Evolutionary conservation across 805 yeast genomes (phyloP).

Genomic region (Saccharomycopsis capsularis): DNA sequence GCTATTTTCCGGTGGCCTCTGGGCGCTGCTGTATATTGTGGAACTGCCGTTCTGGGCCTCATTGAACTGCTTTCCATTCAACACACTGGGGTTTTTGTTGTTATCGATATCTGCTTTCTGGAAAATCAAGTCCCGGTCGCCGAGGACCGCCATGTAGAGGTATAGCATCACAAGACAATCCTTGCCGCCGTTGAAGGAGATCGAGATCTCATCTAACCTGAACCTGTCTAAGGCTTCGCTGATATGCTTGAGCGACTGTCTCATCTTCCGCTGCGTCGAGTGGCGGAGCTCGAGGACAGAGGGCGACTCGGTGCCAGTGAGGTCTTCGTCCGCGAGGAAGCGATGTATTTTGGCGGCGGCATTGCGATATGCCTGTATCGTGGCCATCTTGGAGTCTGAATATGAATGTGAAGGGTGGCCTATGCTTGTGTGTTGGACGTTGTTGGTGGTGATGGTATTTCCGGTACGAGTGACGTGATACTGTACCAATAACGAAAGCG

Average conservation of each 20-base stretch:
- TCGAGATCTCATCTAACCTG: slow-evolving; percentile 47
- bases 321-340: slow-evolving; percentile 6
- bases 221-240: slow-evolving; percentile 20
- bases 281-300: slow-evolving; percentile 1
- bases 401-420: too few relatives aligned
- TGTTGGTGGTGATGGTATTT: too few relatives aligned
- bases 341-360: slow-evolving; percentile 2
- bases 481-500: too few relatives aligned
- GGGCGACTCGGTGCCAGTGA: slow-evolving; percentile 4
- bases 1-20: slow-evolving; percentile 23
- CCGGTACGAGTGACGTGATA: too few relatives aligned
- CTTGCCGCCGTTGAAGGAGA: slow-evolving; percentile 94
- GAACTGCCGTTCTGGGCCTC: neutral
- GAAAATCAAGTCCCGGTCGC: slow-evolving; percentile 23
- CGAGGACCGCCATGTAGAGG: slow-evolving; percentile 54
- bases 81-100: too few relatives aligned
- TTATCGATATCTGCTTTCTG: slow-evolving; percentile 14
- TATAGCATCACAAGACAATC: slow-evolving; percentile 89
- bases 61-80: slow-evolving; percentile 11
- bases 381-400: too few relatives aligned
- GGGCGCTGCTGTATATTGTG: slow-evolving; percentile 25
- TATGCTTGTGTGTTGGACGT: too few relatives aligned
- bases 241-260: slow-evolving; percentile 11
- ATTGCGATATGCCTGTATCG: too few relatives aligned
- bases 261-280: slow-evolving; percentile 15